These are phyloP conservation scores for Cyclospora cayetanensis DNA, from an alignment of 169 alveolate genomes.

Conservation along the genomic window DNA sequence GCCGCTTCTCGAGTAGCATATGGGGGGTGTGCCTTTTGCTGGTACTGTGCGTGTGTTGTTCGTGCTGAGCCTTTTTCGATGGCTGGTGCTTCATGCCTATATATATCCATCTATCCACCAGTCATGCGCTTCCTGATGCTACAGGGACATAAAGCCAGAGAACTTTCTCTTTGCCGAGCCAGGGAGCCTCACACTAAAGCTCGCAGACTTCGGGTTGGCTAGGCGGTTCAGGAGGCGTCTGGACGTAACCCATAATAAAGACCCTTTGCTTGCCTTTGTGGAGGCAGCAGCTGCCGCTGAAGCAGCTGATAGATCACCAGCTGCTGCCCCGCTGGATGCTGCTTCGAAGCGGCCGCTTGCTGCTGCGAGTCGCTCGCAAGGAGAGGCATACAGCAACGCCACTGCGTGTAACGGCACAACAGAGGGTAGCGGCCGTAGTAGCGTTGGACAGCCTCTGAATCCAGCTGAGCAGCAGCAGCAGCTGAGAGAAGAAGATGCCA, in stretches of 20 bases:
- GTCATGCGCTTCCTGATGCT: not conserved
- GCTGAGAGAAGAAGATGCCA: not conserved
- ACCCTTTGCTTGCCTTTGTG: not conserved
- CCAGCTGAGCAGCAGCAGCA: not conserved
- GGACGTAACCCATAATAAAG: not conserved
- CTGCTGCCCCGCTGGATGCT: not conserved
- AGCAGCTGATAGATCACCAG: not conserved
- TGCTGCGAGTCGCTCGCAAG: not conserved
- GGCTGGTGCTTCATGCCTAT: too few species aligned
- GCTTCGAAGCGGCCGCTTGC: not conserved
- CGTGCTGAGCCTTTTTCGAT: too few species aligned
- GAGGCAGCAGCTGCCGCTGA: conserved; percentile 52
- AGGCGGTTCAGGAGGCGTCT: conserved; percentile 9
- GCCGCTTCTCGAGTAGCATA: too few species aligned
- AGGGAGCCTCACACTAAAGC: conserved; percentile 28
- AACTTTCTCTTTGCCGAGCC: conserved; percentile 64
- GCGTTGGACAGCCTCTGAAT: not conserved
- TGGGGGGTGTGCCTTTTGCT: too few species aligned
- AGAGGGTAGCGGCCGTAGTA: not conserved
- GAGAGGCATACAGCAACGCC: not conserved
- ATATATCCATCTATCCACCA: too few species aligned
- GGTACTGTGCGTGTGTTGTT: too few species aligned
- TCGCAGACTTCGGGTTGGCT: conserved; percentile 64
- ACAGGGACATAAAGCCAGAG: conserved; percentile 69
- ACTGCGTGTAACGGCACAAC: not conserved